A percentile compares a stretch with the other conserved stretches of the same genome.
phyloP scores from a whole-genome alignment of 495 filamentous ascomycete genomes.

The Neurospora sp. region DNA sequence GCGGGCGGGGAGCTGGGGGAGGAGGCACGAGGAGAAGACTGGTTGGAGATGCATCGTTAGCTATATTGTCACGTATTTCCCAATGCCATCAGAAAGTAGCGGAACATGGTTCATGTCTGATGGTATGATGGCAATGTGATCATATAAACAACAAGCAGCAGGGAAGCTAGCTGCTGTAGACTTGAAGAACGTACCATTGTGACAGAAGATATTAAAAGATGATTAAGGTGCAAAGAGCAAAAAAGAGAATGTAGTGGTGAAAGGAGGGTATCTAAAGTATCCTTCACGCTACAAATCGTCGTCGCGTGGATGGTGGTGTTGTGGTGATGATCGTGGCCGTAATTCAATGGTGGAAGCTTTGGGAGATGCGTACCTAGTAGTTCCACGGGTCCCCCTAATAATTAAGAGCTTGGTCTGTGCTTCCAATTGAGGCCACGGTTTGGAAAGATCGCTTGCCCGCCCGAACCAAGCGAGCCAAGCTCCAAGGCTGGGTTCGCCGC shows the following conservation, averaged over 20 bases:
- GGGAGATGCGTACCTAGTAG: conserved; percentile 6
- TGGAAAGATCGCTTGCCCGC: conserved; percentile 8
- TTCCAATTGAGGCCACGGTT: conserved; percentile 30
- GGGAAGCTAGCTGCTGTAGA: neutral
- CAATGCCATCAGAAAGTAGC: neutral
- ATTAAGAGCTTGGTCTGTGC: conserved; percentile 16
- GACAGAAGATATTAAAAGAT: conserved; percentile 19
- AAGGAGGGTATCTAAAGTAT: conserved; percentile 7
- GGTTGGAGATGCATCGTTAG: neutral
- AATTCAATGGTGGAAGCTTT: conserved; percentile 4
- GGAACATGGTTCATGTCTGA: neutral
- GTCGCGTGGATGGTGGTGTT: conserved; percentile 1
- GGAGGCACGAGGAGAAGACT: conserved; percentile 69
- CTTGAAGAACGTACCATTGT: conserved; percentile 14
- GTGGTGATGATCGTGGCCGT: conserved; percentile 1
- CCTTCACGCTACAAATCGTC: neutral
- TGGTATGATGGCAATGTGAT: neutral
- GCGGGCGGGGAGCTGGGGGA: conserved; percentile 48
- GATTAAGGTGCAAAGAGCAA: conserved; percentile 8
- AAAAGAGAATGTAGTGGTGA: conserved; percentile 16
- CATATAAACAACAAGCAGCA: neutral
- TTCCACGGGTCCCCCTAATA: conserved; percentile 16
- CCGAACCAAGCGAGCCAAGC: neutral
- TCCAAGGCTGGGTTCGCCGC: conserved; percentile 2
- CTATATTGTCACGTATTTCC: neutral